phyloP scores from a whole-genome alignment of 805 yeast genomes.

The Candida glaebosa region DNA sequence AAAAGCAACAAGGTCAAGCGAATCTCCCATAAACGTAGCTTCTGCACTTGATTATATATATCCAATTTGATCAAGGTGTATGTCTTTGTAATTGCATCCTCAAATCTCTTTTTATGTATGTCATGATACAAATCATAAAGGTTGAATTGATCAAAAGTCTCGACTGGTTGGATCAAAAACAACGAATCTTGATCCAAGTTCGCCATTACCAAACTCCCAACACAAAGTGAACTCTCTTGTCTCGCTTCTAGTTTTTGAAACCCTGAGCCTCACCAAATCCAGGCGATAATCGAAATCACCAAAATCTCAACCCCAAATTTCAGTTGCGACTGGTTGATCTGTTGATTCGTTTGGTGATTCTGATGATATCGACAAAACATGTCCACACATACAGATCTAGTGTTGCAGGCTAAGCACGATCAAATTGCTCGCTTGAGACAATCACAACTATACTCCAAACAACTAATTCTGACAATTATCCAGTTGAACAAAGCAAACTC shows the following conservation, averaged over 20 bases:
- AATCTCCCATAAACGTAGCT: slow-evolving; percentile 30
- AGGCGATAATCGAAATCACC: not conserved
- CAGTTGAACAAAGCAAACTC: slow-evolving; percentile 10
- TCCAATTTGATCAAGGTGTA: slow-evolving; percentile 4
- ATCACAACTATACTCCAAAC: slow-evolving; percentile 24
- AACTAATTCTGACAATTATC: slow-evolving; percentile 20
- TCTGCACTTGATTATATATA: slow-evolving; percentile 4
- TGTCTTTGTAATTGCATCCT: not conserved
- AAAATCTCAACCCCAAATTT: not conserved
- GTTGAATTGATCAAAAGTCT: slow-evolving; percentile 1
- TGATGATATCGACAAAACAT: slow-evolving; percentile 7
- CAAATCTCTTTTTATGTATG: not conserved
- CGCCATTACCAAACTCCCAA: slow-evolving; percentile 2
- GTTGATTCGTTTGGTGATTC: not conserved
- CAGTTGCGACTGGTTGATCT: not conserved
- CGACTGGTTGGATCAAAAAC: not conserved
- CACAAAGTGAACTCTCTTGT: no score
- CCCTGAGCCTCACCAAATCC: not conserved
- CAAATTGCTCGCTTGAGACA: slow-evolving; percentile 26
- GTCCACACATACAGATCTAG: slow-evolving; percentile 23
- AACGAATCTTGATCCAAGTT: slow-evolving; percentile 2
- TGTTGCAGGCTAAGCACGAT: slow-evolving; percentile 30
- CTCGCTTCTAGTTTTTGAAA: not conserved
- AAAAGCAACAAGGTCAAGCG: slow-evolving; percentile 30
- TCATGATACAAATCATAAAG: slow-evolving; percentile 3